Evolutionary conservation across 2,329 filamentous ascomycete genomes (phyloP).

Genomic region (Cytospora piceicola): DNA sequence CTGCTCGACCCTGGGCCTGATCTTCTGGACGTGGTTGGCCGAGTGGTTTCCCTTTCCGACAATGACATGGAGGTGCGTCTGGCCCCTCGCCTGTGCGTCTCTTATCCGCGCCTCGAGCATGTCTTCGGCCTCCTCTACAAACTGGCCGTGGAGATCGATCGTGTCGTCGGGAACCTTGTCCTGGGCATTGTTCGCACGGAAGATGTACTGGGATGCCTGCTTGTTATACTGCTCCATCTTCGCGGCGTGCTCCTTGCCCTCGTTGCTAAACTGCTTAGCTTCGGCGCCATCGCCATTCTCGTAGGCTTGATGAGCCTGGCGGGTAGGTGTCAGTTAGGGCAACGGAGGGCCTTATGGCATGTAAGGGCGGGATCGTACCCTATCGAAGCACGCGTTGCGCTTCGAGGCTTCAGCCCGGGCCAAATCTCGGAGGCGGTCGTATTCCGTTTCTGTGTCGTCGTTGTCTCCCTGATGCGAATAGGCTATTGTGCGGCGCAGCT

Average conservation of each 20-base stretch:
- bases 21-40: conserved; percentile 80
- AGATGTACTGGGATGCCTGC: conserved; percentile 91
- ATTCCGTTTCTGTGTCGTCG: conserved; percentile 77
- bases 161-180: conserved; percentile 77
- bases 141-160: conserved; percentile 93
- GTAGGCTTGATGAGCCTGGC: conserved; percentile 77
- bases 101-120: conserved; percentile 86
- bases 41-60: conserved; percentile 95
- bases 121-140: conserved; percentile 90
- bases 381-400: conserved; percentile 76
- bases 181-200: conserved; percentile 87
- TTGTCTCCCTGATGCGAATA: conserved; percentile 45
- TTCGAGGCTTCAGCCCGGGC: conserved; percentile 81
- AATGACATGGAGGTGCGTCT: conserved; percentile 89
- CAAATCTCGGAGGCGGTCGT: conserved; percentile 84
- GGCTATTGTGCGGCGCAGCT: conserved; percentile 12
- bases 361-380: conserved; percentile 50
- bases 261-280: conserved; percentile 83
- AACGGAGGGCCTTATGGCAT: conserved; percentile 5
- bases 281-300: conserved; percentile 76
- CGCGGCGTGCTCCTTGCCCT: conserved; percentile 82
- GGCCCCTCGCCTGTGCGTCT: conserved; percentile 72
- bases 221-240: conserved; percentile 88
- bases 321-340: conserved; percentile 9
- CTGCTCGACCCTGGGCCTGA: conserved; percentile 92